These are phyloP conservation scores for Aspergillus sp. DNA, from an alignment of 2,329 filamentous ascomycete genomes.

Conservation along the genomic window DNA sequence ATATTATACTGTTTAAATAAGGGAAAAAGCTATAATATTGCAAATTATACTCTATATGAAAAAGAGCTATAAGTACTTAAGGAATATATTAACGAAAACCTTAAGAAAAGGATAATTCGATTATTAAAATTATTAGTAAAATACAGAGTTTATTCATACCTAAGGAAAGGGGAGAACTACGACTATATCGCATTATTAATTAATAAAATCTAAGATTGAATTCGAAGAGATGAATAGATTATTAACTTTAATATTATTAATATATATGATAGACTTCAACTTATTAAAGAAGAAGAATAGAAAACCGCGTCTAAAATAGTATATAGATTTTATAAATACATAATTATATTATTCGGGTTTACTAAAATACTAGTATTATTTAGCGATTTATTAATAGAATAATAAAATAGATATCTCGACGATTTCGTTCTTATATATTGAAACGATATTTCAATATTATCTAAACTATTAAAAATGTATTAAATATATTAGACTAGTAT, in stretches of 20 bases:
- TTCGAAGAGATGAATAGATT: conserved; percentile 7
- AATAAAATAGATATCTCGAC: neutral
- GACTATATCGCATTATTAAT: too few species aligned
- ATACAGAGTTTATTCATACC: too few species aligned
- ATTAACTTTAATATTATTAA: conserved; percentile 14
- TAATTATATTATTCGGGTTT: too few species aligned
- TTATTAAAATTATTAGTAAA: neutral
- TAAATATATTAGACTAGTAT: neutral
- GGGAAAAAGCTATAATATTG: neutral
- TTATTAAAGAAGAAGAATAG: conserved; percentile 27
- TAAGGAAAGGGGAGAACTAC: too few species aligned
- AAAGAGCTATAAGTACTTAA: neutral
- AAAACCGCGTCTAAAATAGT: conserved; percentile 30
- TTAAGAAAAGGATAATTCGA: neutral
- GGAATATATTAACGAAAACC: neutral
- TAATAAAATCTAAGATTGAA: conserved; percentile 1
- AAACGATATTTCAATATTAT: neutral
- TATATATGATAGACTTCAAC: conserved; percentile 18
- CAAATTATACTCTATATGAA: neutral
- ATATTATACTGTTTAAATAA: neutral
- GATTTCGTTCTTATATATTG: neutral
- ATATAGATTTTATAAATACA: too few species aligned
- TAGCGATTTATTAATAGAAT: too few species aligned
- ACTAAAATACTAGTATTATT: too few species aligned
- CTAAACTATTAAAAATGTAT: neutral